phyloP scores from a whole-genome alignment of 2,329 filamentous ascomycete species.

The Ilyonectria destructans region DNA sequence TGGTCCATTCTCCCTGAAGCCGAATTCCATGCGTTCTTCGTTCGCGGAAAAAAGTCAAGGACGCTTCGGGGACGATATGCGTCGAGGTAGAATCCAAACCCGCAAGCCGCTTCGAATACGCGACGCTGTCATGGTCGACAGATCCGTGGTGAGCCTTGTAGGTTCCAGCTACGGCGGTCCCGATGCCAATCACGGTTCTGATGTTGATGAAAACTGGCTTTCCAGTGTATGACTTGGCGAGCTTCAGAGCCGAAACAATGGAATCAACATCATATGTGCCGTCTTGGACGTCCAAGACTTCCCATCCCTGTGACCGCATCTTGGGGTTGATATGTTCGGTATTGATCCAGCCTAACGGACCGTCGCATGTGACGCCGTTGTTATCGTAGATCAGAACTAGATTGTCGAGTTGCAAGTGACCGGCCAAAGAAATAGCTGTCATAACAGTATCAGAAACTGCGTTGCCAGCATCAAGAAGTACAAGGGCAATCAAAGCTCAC shows the following conservation, averaged over 20 bases:
- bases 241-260: constrained; percentile 62
- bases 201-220: constrained; percentile 73
- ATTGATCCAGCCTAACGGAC: constrained; percentile 66
- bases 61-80: no score
- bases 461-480: no score
- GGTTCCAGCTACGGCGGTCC: constrained; percentile 61
- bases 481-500: no score
- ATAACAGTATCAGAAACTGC: no score
- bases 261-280: no score
- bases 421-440: constrained; percentile 69
- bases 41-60: no score
- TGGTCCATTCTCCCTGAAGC: no score
- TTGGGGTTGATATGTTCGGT: constrained; percentile 70
- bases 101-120: constrained; percentile 46
- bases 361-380: constrained; percentile 71
- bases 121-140: constrained; percentile 56
- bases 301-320: constrained; percentile 68
- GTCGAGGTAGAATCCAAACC: constrained; percentile 41
- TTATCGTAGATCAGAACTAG: constrained; percentile 71
- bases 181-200: constrained; percentile 69
- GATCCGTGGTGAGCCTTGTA: constrained; percentile 71
- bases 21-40: no score
- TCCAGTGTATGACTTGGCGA: constrained; percentile 56
- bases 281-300: constrained; percentile 67
- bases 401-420: constrained; percentile 67